Percentiles rank a stretch among this genome's conserved stretches.
Evolutionary conservation across 306 rosid species (phyloP).

Genomic region (Prinsepia uniflora): DNA sequence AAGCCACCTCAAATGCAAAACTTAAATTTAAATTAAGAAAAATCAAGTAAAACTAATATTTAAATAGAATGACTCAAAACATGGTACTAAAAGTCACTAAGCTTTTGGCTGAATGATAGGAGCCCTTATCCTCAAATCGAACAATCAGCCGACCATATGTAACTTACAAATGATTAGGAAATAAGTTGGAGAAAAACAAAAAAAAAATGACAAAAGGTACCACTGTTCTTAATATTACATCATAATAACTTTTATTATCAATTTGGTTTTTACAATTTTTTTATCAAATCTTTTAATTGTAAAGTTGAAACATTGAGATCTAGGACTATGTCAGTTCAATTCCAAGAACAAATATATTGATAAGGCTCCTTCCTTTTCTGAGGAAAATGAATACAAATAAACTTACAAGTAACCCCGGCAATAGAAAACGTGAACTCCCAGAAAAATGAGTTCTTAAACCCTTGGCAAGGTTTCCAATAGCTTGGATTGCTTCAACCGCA

Average conservation of each 20-base stretch:
- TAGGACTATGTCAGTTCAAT: neutral
- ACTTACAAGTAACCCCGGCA: slow-evolving; percentile 95
- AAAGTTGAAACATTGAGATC: neutral
- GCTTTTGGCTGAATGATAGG: neutral
- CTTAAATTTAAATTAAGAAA: neutral
- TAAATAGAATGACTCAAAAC: no score
- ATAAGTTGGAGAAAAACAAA: neutral
- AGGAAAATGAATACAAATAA: slow-evolving; percentile 7
- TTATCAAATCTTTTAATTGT: neutral
- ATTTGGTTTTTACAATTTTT: neutral
- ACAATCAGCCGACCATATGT: neutral
- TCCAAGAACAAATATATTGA: neutral
- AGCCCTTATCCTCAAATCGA: neutral
- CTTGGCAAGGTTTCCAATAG: slow-evolving; percentile 90
- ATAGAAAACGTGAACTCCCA: slow-evolving; percentile 86
- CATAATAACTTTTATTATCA: neutral
- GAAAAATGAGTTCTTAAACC: slow-evolving; percentile 91
- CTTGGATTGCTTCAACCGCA: slow-evolving; percentile 99
- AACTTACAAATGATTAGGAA: neutral
- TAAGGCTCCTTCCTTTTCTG: neutral
- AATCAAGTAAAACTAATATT: neutral
- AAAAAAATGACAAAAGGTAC: neutral
- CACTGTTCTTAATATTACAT: neutral
- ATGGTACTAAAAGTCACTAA: neutral
- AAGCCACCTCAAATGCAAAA: neutral